Evolutionary conservation across 805 yeast species (phyloP).

Genomic region (Pichia paraexigua): DNA sequence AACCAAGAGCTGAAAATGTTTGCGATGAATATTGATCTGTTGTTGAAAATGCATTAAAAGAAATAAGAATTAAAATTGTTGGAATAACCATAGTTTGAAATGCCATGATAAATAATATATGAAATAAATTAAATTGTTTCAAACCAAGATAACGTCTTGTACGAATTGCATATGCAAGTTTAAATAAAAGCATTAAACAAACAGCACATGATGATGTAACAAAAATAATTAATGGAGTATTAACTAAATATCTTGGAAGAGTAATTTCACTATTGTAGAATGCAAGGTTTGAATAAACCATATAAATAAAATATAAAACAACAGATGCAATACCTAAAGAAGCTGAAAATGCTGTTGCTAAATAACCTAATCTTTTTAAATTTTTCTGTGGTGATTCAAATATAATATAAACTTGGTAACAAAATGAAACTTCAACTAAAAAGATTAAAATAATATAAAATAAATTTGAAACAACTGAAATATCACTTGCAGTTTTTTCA

Average conservation of each 20-base stretch:
- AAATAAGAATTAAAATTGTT: conserved; percentile 53
- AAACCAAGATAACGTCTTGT: conserved; percentile 72
- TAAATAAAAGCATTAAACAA: conserved; percentile 52
- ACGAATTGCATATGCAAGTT: conserved; percentile 59
- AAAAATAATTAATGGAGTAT: conserved; percentile 54
- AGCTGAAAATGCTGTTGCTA: conserved; percentile 32
- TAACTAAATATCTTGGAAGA: conserved; percentile 33
- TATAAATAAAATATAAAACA: conserved; percentile 50
- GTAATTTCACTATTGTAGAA: conserved; percentile 17
- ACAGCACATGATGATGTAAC: conserved; percentile 60
- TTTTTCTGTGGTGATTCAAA: conserved; percentile 47
- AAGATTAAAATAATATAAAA: conserved; percentile 53
- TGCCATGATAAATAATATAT: conserved; percentile 72
- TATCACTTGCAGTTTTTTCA: conserved; percentile 31
- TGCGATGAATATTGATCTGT: conserved; percentile 22
- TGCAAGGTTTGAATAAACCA: conserved; percentile 36
- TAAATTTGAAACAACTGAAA: conserved; percentile 55
- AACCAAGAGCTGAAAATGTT: conserved; percentile 44
- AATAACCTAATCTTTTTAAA: conserved; percentile 33
- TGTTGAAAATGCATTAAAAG: conserved; percentile 23
- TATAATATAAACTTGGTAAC: conserved; percentile 65
- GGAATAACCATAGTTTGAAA: conserved; percentile 79
- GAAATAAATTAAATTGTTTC: conserved; percentile 75
- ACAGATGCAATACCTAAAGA: conserved; percentile 46
- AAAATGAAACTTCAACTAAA: conserved; percentile 56